These are phyloP conservation scores for Boeremia lycopersici DNA, from an alignment of 2,329 filamentous ascomycete genomes.

Conservation along the genomic window DNA sequence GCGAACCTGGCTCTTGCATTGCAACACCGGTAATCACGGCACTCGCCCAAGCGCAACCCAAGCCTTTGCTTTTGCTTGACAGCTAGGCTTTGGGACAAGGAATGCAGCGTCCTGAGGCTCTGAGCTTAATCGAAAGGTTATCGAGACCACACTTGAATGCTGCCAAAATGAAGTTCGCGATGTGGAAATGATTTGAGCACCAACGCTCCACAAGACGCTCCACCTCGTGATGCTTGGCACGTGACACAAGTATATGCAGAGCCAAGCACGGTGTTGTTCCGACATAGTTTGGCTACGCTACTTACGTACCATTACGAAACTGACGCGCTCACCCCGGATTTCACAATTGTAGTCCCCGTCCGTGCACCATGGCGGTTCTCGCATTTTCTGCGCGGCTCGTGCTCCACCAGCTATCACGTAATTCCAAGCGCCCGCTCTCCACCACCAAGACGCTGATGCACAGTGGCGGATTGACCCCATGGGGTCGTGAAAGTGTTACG, in stretches of 20 bases:
- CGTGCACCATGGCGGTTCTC: neutral
- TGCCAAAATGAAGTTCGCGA: neutral
- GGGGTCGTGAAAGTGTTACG: constrained; percentile 9
- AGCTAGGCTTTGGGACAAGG: constrained; percentile 7
- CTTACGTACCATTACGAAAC: neutral
- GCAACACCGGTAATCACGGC: constrained; percentile 9
- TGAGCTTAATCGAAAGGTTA: constrained; percentile 10
- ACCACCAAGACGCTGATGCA: constrained; percentile 1
- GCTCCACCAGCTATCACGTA: constrained; percentile 7
- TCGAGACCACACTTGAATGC: neutral
- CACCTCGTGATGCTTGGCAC: constrained; percentile 3
- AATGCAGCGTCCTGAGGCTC: neutral
- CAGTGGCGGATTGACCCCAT: neutral
- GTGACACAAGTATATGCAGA: neutral
- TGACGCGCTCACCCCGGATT: neutral
- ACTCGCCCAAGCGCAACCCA: constrained; percentile 9
- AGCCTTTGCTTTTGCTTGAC: constrained; percentile 16
- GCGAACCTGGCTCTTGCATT: neutral
- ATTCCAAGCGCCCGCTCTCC: constrained; percentile 9
- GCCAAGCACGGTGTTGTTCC: neutral
- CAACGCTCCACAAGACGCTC: neutral
- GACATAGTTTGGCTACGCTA: neutral
- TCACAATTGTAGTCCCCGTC: neutral
- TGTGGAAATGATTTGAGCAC: neutral
- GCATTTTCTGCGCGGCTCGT: neutral